Conservation (phyloP, 495 filamentous ascomycete genomes). For the Tetracladium marchalianum region DNA sequence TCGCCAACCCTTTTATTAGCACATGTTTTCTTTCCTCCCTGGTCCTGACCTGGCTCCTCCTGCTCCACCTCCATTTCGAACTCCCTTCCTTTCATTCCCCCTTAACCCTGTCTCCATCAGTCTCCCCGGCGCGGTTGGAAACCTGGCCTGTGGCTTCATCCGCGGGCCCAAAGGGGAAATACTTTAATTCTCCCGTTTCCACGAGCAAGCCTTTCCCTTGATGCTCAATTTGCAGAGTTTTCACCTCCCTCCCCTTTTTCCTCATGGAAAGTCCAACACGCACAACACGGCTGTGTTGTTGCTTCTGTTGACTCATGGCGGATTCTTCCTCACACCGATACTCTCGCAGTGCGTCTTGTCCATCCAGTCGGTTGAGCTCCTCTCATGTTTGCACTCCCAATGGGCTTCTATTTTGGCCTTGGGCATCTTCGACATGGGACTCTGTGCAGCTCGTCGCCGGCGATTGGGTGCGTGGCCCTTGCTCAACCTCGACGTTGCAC, state of each 20-base stretch:
- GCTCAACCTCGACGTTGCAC: constrained; percentile 7
- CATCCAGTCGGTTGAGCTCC: constrained; percentile 2
- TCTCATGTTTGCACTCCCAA: constrained; percentile 3
- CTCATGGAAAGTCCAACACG: neutral
- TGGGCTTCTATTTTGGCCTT: neutral
- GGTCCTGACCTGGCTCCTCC: neutral
- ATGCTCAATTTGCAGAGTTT: constrained; percentile 18
- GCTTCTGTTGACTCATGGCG: constrained; percentile 4
- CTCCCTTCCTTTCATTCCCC: neutral
- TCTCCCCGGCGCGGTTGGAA: neutral
- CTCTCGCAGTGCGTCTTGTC: constrained; percentile 1
- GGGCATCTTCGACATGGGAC: neutral
- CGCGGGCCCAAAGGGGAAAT: constrained; percentile 1
- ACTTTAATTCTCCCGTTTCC: constrained; percentile 9
- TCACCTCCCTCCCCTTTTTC: constrained; percentile 3
- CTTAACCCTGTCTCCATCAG: too few relatives aligned
- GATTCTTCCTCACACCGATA: constrained; percentile 6
- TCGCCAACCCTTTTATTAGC: neutral
- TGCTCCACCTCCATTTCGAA: neutral
- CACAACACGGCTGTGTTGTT: neutral
- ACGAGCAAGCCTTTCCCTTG: constrained; percentile 12
- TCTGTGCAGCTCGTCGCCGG: neutral
- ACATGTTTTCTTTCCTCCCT: too few relatives aligned
- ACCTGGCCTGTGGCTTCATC: constrained; percentile 6
- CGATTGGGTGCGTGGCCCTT: constrained; percentile 1